Evolutionary conservation across 2,329 filamentous ascomycete genomes (phyloP), one percentile per base, ranked within the genome.

Genomic region (Ceratocystis papillata): DNA sequence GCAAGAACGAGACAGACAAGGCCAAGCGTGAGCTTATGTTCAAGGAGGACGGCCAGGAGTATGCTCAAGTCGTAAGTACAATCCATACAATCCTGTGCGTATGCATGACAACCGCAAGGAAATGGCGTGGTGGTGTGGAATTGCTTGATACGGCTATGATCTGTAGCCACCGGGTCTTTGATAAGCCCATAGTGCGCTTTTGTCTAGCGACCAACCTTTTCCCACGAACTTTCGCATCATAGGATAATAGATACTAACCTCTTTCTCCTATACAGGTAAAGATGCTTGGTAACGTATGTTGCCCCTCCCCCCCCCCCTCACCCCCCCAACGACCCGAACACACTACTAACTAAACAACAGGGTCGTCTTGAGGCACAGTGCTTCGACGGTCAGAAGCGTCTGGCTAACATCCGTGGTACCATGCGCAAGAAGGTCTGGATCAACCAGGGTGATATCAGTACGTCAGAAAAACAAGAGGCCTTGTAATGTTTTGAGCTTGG

Each of bases 391-490:
- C 86, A 88, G 71, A 91, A 91, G 77, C 87, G 90, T 68, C 84
- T 77, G 50, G 89, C 87, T 69, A 75, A 76, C 69, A 78, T 77
- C 69, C 69, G 69, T 45, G 69, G 69, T 65, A 69, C 67, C 65
- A 69, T 99, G 74, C 87, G 94, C 74, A 99, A 99, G 85, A 99
- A 99, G 85, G 94, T 97, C 78, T 96, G 91, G 91, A 96, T 96
- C 83, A 96, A 96, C 83, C 91, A 96, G 80, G 91, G 91, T 75
- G 90, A 96, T 76, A 96, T 96, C 76, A 69, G 67, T 68, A 68
- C 44, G 67, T 64, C 60, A 8, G 41, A 5, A 61, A 5, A 61
- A 7, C 15, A 5, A 28, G 15, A 30, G 4, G 20, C 28, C 50
- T 22, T 50, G 10, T 5, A 4, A 41, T 28, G 20, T 10, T 30